Base-by-base conservation (phyloP, 805 yeast genomes). In the Wickerhamiella brachini region DNA sequence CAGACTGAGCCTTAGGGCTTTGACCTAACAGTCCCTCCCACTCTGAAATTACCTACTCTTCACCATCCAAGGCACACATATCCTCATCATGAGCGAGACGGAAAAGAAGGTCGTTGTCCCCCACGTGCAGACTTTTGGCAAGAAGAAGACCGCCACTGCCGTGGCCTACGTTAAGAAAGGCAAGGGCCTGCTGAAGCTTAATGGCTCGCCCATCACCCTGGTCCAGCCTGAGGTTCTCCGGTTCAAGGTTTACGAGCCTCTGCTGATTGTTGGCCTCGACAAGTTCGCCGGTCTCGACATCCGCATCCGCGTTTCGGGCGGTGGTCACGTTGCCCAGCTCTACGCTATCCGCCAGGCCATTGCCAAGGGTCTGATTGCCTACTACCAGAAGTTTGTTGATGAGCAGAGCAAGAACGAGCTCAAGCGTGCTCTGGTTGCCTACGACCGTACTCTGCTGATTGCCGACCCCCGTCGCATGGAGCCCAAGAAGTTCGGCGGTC, bases 401-500 rank as follows among this genome's bases (percentile, higher is more conserved):
- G 98, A 93, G 81, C 95, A 95, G 74, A 85, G 96, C 68, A 93
- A 93, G 86, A 90, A 90, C 80, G 97, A 90, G 80, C 83, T 93
- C 75, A 93, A 93, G 95, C 89, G 88, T 80, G 83, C 94, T 68
- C 87, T 89, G 79, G 81, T 90, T 63, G 71, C 95, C 69, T 94
- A 89, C 83, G 98, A 93, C 90, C 89, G 95, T 83, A 87, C 97
- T 74, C 84, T 93, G 74, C 84, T 93, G 79, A 93, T 93, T 75
- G 97, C 98, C 69, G 98, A 93, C 77, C 80, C 97, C 68, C 88
- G 98, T 85, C 90, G 95, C 84, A 83, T 89, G 84, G 98, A 93
- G 82, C 98, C 98, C 83, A 93, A 93, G 97, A 93, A 93, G 83
- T 93, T 93, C 81, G 98, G 98, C 82, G 98, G 98, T 83, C 95